Base-by-base conservation (phyloP, 805 yeast species). In the Suhomyces tanzawaensis region DNA sequence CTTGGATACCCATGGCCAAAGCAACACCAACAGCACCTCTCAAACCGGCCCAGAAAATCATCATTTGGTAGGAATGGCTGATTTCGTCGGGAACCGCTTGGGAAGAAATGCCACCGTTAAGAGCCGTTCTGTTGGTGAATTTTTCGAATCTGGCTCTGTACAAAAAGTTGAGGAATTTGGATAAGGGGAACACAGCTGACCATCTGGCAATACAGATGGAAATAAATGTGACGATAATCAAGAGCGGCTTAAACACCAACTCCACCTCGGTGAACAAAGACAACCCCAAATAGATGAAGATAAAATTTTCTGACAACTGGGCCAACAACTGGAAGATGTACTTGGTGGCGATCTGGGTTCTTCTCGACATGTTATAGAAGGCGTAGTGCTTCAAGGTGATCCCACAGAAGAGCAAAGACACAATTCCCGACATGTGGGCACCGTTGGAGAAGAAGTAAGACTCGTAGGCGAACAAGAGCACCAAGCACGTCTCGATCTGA, bases 1-100 rank as follows among this genome's bases (percentile, higher is more conserved):
- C 99, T 63, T 87, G 95, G 28, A 93, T 69, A 11, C 99, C 99
- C 81, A 95, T 88, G 0, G 99, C 99, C 53, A 93, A 74, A 0
- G 99, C 99, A 4, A 93, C 99, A 47, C 99, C 99, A 24, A 93
- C 99, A 1, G 99, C 99, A 42, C 99, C 99, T 56, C 99, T 75
- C 40, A 93, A 71, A 3, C 99, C 99, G 2, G 99, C 99, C 99
- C 99, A 93, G 60, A 93, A 93, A 35, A 91, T 88, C 99, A 93
- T 93, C 86, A 89, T 88, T 65, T 93, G 99, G 62, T 93, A 93
- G 44, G 84, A 87, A 53, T 87, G 91, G 18, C 96, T 93, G 45
- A 93, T 89, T 64, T 91, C 98, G 52, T 89, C 96, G 2, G 85
- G 84, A 8, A 74, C 64, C 2, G 72, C 52, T 53, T 57, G 64